Base-by-base conservation (phyloP, 768 basidiomycete species). In the Leccinum rimulosum region DNA sequence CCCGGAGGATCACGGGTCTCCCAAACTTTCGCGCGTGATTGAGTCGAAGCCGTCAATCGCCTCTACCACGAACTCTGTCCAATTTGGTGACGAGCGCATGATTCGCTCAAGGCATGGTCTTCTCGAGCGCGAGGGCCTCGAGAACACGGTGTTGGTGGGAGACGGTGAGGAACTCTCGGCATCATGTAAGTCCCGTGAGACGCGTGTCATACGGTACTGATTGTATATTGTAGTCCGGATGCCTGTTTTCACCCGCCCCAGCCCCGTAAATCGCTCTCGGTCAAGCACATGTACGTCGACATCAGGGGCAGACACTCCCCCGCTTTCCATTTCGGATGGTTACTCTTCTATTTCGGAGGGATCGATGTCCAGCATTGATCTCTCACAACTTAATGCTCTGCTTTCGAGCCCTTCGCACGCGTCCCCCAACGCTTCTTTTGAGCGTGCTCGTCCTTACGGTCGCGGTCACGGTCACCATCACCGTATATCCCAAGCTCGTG, bases 291-390 rank as follows among this genome's bases (percentile, higher is more conserved):
- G 82, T 64, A 88, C 87, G 0, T 80, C 79, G 0, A 85, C 82
- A 67, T 88, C 87, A 12, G 88, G 86, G 38, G 77, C 73, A 12
- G 87, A 89, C 11, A 90, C 89, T 0, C 88, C 88, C 5, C 87
- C 89, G 0, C 78, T 91, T 4, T 87, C 87, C 1, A 69, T 79
- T 6, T 89, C 84, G 0, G 89, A 90, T 58, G 84, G 83, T 3
- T 87, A 86, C 1, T 89, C 84, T 2, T 74, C 81, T 0, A 73
- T 84, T 49, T 88, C 85, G 0, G 87, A 84, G 5, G 87, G 86
- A 31, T 91, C 90, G 0, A 83, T 88, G 69, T 90, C 88, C 0
- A 91, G 89, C 73, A 85, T 91, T 57, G 90, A 93, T 69, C 69
- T 91, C 3, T 79, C 81, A 0, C 83, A 84, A 2, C 70, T 93